Conservation (phyloP, 2,329 filamentous ascomycete genomes). For the Alternaria atra region DNA sequence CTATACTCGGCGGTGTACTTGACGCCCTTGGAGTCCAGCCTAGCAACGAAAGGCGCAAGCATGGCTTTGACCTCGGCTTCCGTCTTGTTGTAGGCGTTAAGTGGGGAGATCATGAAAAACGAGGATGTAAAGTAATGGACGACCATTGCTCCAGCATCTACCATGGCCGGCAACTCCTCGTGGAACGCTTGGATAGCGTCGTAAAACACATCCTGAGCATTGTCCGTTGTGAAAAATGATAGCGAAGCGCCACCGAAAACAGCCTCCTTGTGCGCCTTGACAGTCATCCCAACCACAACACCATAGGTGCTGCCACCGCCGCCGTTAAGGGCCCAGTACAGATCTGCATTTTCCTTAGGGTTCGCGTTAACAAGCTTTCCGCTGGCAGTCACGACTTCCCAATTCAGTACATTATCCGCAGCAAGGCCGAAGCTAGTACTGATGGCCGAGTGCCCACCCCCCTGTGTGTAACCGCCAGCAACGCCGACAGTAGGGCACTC, state of each 20-base stretch:
- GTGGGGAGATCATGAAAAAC: slow-evolving; percentile 30
- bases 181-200: slow-evolving; percentile 30
- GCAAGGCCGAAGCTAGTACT: slow-evolving; percentile 53
- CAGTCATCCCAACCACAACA: slow-evolving; percentile 32
- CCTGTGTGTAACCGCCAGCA: slow-evolving; percentile 40
- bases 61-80: slow-evolving; percentile 22
- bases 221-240: slow-evolving; percentile 21
- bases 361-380: slow-evolving; percentile 31
- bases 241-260: slow-evolving; percentile 26
- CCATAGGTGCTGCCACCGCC: slow-evolving; percentile 41
- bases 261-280: slow-evolving; percentile 31
- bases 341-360: slow-evolving; percentile 25
- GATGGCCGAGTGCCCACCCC: slow-evolving; percentile 64
- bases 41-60: slow-evolving; percentile 26
- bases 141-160: slow-evolving; percentile 30
- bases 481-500: slow-evolving; percentile 57
- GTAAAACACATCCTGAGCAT: slow-evolving; percentile 24
- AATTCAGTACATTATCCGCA: slow-evolving; percentile 34
- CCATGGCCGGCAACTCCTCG: slow-evolving; percentile 29
- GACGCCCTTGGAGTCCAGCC: slow-evolving; percentile 20
- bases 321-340: slow-evolving; percentile 42
- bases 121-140: slow-evolving; percentile 26
- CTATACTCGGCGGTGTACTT: slow-evolving; percentile 24
- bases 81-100: slow-evolving; percentile 32
- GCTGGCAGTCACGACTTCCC: slow-evolving; percentile 35